A percentile compares a stretch with the other conserved stretches of the same genome.
These are phyloP conservation scores for Hymenoscyphus fructigenus DNA, from an alignment of 2,329 filamentous ascomycete genomes.

Conservation along the genomic window DNA sequence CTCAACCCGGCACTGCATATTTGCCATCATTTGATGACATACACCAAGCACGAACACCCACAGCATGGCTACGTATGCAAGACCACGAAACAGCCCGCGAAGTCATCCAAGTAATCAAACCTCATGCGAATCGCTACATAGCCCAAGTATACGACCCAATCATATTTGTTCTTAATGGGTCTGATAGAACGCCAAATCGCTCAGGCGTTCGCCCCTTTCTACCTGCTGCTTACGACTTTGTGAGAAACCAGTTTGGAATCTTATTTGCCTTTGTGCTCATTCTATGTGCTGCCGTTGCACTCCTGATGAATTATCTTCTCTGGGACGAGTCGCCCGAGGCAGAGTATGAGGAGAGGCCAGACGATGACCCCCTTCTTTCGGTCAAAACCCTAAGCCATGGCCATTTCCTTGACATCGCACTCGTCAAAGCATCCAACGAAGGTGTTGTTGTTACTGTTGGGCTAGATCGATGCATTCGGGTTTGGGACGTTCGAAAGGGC, in stretches of 20 bases:
- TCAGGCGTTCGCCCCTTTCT: constrained; percentile 48
- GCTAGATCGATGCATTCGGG: constrained; percentile 65
- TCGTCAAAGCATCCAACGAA: constrained; percentile 59
- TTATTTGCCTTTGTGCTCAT: constrained; percentile 65
- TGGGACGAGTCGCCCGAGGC: constrained; percentile 55
- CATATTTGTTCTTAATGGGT: constrained; percentile 68
- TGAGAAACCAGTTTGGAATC: constrained; percentile 55
- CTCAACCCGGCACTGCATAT: constrained; percentile 33
- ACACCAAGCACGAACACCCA: constrained; percentile 73
- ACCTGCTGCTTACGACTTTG: constrained; percentile 66
- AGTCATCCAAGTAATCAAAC: constrained; percentile 74
- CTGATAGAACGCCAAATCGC: constrained; percentile 58
- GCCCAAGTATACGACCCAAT: constrained; percentile 74
- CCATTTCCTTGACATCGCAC: constrained; percentile 68
- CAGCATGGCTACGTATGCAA: constrained; percentile 73
- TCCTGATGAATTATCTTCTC: constrained; percentile 73
- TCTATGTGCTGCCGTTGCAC: constrained; percentile 61
- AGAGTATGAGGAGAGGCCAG: constrained; percentile 44
- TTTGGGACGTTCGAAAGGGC: constrained; percentile 56
- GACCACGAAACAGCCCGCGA: constrained; percentile 77
- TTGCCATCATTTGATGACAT: constrained; percentile 58
- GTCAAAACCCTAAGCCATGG: constrained; percentile 61
- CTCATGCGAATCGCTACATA: constrained; percentile 67
- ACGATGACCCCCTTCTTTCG: constrained; percentile 53
- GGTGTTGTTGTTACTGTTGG: constrained; percentile 69